A percentile compares a stretch with the other conserved stretches of the same genome.
Evolutionary conservation across 441 rosid species (phyloP).

Genomic region (Breynia disticha): DNA sequence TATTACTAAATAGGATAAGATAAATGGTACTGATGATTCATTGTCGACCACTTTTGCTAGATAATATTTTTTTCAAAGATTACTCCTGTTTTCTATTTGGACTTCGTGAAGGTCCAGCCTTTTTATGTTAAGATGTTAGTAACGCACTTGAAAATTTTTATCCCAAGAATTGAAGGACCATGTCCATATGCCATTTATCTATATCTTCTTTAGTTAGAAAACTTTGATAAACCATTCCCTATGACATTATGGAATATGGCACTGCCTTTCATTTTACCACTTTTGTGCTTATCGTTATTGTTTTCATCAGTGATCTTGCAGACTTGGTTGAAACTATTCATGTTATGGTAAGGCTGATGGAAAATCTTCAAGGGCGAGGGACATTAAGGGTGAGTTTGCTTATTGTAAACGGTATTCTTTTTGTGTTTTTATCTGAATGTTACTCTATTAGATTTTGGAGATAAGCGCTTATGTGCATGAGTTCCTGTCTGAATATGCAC

Average conservation of each 20-base stretch:
- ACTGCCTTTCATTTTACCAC: conserved; percentile 6
- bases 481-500: background rate
- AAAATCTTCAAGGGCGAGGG: conserved; percentile 87
- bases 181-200: background rate
- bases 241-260: background rate
- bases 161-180: background rate
- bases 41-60: too few species aligned
- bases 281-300: conserved; percentile 16
- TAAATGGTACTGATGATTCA: too few species aligned
- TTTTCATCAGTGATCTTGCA: conserved; percentile 80
- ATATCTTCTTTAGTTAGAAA: background rate
- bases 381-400: conserved; percentile 67
- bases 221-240: background rate
- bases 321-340: conserved; percentile 80
- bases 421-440: background rate
- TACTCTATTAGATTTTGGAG: background rate
- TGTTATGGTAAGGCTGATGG: conserved; percentile 63
- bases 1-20: too few species aligned
- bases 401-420: conserved; percentile 3
- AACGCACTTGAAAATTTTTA: background rate
- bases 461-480: background rate
- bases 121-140: too few species aligned
- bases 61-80: too few species aligned
- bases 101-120: background rate
- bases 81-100: background rate